phyloP scores from a whole-genome alignment of 495 filamentous ascomycete species.

The Parathielavia appendiculata region DNA sequence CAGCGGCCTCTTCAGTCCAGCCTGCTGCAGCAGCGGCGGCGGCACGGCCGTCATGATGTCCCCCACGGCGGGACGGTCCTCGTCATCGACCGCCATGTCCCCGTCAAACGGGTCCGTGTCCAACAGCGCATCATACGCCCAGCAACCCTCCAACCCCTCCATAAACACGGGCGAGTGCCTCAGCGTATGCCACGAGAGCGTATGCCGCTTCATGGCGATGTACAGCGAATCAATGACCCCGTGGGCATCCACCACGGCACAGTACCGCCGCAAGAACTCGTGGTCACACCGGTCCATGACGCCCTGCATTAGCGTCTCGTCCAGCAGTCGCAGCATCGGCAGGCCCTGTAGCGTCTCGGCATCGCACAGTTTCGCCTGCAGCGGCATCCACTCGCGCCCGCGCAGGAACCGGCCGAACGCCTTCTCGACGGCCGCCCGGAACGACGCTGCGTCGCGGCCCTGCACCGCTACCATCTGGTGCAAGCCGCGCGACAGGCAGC shows the following conservation, averaged over 20 bases:
- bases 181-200: conserved; percentile 46
- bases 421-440: conserved; percentile 41
- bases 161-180: conserved; percentile 42
- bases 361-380: conserved; percentile 53
- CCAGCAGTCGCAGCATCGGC: conserved; percentile 51
- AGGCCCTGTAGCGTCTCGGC: conserved; percentile 49
- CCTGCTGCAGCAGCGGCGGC: conserved; percentile 29
- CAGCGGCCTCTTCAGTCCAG: conserved; percentile 40
- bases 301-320: no score
- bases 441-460: conserved; percentile 44
- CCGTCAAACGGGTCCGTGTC: conserved; percentile 39
- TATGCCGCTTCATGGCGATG: conserved; percentile 47
- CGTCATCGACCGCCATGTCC: conserved; percentile 32
- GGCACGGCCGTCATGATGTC: conserved; percentile 42
- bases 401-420: conserved; percentile 47
- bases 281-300: conserved; percentile 34
- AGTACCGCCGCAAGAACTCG: conserved; percentile 45
- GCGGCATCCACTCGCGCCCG: conserved; percentile 48
- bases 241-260: conserved; percentile 45
- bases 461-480: conserved; percentile 49
- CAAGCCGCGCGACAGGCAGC: conserved; percentile 52
- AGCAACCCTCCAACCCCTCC: conserved; percentile 47
- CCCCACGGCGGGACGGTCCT: conserved; percentile 44
- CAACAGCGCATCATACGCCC: conserved; percentile 46
- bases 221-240: conserved; percentile 53